Evolutionary conservation across 2,329 filamentous ascomycete genomes (phyloP), one percentile per base, ranked within the genome.

Genomic region (Aureobasidium subglaciale): DNA sequence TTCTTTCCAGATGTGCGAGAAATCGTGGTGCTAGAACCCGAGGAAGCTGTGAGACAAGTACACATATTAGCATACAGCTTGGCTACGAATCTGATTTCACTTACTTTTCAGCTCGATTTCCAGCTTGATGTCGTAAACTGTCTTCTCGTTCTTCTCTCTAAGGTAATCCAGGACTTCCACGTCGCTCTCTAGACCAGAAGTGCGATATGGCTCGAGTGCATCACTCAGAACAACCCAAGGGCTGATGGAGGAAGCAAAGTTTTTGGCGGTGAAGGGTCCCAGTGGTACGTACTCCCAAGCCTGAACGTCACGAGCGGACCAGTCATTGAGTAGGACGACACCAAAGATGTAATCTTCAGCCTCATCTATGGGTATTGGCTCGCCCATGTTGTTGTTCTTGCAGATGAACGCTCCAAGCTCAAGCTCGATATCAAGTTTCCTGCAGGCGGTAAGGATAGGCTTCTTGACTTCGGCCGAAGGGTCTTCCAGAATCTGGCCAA

Each of bases 231-330:
- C 86, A 1, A 93, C 81, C 88, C 88, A 93, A 0, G 87, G 81
- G 58, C 83, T 87, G 62, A 93, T 86, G 0, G 81, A 87, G 0
- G 87, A 88, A 3, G 79, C 86, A 65, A 93, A 92, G 68, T 91
- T 92, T 78, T 95, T 93, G 22, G 83, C 78, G 59, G 88, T 90
- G 73, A 93, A 92, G 0, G 88, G 88, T 0, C 89, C 89, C 7
- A 92, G 73, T 0, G 89, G 89, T 8, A 91, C 79, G 62, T 91
- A 91, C 70, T 95, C 89, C 87, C 87, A 93, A 0, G 80, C 80
- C 67, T 95, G 89, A 48, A 93, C 85, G 63, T 93, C 88, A 60
- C 88, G 76, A 4, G 88, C 88, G 55, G 85, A 89, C 89, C 89
- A 95, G 70, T 95, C 89, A 63, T 95, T 95, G 77, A 95, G 80